Evolutionary conservation across 257 asterid species (phyloP), one percentile per base, ranked within the genome.

Genomic region (Solanum etuberosum): DNA sequence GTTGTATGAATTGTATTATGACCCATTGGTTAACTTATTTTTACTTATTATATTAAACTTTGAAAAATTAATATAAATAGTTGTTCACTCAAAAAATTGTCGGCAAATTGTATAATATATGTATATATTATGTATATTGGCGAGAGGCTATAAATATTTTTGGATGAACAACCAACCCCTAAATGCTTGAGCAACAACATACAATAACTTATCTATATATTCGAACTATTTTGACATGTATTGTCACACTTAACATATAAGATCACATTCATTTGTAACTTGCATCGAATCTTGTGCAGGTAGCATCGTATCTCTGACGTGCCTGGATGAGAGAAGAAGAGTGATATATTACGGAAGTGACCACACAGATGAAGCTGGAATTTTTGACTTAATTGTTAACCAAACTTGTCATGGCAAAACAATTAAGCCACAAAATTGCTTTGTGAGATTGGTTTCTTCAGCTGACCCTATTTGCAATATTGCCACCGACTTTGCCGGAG

Each of bases 381-480:
- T 88, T 13, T 94, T 93, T 42, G 98, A 94, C 72, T 74, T 96
- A 27, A 25, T 88, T 2, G 88, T 95, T 10, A 90, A 92, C 23
- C 92, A 87, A 57, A 88, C 54, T 37, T 81, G 86, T 21, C 73
- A 92, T 23, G 94, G 96, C 4, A 96, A 96, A 54, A 70, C 83
- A 83, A 34, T 94, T 29, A 88, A 92, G 3, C 94, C 96, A 10
- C 78, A 94, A 1, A 92, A 89, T 32, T 96, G 99, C 90, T 92
- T 86, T 89, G n/a, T 93, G 85, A 92, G 99, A 93, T 86, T 96
- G 48, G 96, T 96, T 11, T 92, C 96, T 23, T 96, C 99, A 37
- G 96, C 98, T 7, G 98, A 96, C 80, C 97, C 96, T 0, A 93
- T 95, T 9, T 95, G 99, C 92, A 95, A 93, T 93, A 65, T 96